Percentiles rank a stretch among this genome's conserved stretches.
Conservation (phyloP, 2,329 filamentous ascomycete species). For the Penicillium sp. region DNA sequence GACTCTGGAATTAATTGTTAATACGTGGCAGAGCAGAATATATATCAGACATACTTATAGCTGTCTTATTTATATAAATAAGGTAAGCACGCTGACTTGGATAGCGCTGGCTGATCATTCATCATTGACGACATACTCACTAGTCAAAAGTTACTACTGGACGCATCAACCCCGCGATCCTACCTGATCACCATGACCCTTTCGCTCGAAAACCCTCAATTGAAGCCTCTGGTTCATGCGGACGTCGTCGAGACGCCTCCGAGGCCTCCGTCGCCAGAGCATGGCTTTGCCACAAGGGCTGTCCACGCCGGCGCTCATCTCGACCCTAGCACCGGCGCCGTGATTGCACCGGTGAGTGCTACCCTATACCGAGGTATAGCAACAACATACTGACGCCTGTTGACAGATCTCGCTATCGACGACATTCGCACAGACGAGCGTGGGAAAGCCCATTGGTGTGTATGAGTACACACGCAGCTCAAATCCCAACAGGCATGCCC, state of each 20-base stretch:
- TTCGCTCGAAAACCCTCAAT: constrained; percentile 15
- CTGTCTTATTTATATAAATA: not conserved
- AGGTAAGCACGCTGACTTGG: not conserved
- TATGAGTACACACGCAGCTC: constrained; percentile 93
- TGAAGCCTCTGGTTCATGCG: constrained; percentile 13
- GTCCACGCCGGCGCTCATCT: constrained; percentile 91
- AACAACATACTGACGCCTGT: not conserved
- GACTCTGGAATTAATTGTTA: not conserved
- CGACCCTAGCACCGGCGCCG: constrained; percentile 86
- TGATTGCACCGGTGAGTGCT: constrained; percentile 71
- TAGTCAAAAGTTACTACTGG: not conserved
- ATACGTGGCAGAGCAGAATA: no score
- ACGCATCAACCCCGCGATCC: not conserved
- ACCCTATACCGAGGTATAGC: not conserved
- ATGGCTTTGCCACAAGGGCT: constrained; percentile 85
- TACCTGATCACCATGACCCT: constrained; percentile 16
- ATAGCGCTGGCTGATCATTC: not conserved
- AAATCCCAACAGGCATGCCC: constrained; percentile 73
- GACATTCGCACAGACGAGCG: constrained; percentile 86
- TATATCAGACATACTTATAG: not conserved
- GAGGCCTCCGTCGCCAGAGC: constrained; percentile 66
- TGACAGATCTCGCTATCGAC: constrained; percentile 83
- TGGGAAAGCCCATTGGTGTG: constrained; percentile 78
- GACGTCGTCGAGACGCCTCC: constrained; percentile 64
- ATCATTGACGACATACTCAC: not conserved